Conservation (phyloP, 2,329 filamentous ascomycete species). For the Mycosphaerella arachidis region DNA sequence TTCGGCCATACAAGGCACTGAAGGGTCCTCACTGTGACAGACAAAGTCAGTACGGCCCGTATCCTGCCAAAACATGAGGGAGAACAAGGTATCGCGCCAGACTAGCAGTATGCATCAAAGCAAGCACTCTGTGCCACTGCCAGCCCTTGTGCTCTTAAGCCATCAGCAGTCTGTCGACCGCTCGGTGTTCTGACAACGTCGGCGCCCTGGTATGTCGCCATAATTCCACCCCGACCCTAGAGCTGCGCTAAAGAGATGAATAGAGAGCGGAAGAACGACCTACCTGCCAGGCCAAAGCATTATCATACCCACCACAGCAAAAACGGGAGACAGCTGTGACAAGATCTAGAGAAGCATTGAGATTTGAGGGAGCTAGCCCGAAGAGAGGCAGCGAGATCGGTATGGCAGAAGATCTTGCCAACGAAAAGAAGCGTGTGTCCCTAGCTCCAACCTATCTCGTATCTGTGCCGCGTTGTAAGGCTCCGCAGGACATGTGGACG, state of each 20-base stretch:
- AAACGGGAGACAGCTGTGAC: background rate
- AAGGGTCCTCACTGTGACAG: conserved; percentile 11
- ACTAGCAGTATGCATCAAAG: background rate
- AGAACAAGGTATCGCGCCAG: background rate
- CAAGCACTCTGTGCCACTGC: background rate
- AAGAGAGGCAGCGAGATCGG: background rate
- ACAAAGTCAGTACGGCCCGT: background rate
- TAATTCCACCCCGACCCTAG: background rate
- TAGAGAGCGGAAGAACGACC: background rate
- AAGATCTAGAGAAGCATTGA: background rate
- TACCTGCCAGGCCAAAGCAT: background rate
- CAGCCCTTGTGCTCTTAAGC: background rate
- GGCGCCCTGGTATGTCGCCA: background rate
- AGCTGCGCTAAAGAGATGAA: background rate
- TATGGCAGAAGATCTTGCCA: background rate
- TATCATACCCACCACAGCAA: background rate
- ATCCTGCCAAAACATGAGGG: background rate
- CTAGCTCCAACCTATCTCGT: background rate
- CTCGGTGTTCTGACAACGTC: background rate
- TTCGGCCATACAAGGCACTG: conserved; percentile 54
- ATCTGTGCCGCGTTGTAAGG: background rate
- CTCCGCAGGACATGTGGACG: background rate
- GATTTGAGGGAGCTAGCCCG: background rate
- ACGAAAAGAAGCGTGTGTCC: background rate
- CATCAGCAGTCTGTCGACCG: background rate